Evolutionary conservation across 176 grass and related monocot genomes (phyloP), one percentile per base, ranked within the genome.

Genomic region (Eragrostis curvula): DNA sequence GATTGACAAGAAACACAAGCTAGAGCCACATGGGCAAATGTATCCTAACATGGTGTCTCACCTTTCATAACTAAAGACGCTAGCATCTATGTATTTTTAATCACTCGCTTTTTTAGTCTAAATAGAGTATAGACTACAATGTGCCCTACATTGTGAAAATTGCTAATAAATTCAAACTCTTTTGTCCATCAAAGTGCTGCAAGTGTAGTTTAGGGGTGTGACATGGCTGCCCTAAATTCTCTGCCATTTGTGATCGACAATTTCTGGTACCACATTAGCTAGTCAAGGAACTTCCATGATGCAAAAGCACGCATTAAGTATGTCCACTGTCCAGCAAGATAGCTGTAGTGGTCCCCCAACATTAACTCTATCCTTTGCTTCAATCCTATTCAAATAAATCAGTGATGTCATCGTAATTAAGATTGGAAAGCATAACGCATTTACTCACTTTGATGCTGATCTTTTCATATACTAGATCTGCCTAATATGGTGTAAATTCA

Each of bases 261-360:
- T 72, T 78, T 91, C 70, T 75, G 62, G 65, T 86, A 79, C 86
- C 85, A 81, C 49, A 80, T 73, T 73, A 80, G 89, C 73, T 79
- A 66, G 44, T 78, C 79, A 87, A 87, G 66, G 49, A 76, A 64
- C 70, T 71, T 64, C 70, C 55, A 84, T 80, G 61, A 81, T 80
- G 65, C 25, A 67, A 95, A 95, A 92, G 83, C 78, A 84, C 44
- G 87, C 75, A 92, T 78, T 86, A 81, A 90, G 92, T 87, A 74
- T 77, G 40, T 84, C 84, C 85, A 85, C 78, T 73, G 40, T 86
- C 84, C 85, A 85, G 72, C 40, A 60, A 68, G 90, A 84, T 81
- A 81, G 82, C 74, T 84, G 85, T 74, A 77, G 57, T 77, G 87
- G 93, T 86, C 90, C 93, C 55, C 64, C 50, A 63, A 52, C 51